Evolutionary conservation across 345 rosid genomes (phyloP).

Genomic region (Garcia nutans): DNA sequence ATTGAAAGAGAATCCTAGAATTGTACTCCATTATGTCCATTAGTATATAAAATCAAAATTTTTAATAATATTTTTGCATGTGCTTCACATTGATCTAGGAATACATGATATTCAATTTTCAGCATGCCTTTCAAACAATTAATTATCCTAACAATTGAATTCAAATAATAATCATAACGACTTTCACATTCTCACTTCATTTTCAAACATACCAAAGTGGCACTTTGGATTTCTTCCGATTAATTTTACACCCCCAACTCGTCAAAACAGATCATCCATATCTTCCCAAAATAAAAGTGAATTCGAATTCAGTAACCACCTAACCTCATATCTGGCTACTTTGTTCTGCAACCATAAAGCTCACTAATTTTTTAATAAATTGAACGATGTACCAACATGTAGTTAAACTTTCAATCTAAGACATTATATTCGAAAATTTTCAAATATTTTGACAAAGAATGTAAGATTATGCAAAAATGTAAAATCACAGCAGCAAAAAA

Average conservation of each 20-base stretch:
- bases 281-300: background rate
- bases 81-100: background rate
- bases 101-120: background rate
- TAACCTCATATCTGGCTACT: background rate
- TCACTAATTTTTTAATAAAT: background rate
- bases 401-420: background rate
- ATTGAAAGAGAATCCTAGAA: background rate
- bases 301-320: background rate
- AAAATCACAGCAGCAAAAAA: background rate
- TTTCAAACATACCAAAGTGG: background rate
- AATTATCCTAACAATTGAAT: background rate
- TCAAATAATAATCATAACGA: background rate
- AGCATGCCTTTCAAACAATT: background rate
- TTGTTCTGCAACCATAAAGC: background rate
- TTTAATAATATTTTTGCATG: background rate
- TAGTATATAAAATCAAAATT: background rate
- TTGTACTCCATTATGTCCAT: background rate
- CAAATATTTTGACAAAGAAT: background rate
- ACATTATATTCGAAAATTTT: background rate
- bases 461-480: background rate
- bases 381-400: background rate
- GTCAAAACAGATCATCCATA: background rate
- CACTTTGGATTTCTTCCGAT: background rate
- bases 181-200: conserved; percentile 2
- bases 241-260: background rate